Percentiles rank a stretch among this genome's conserved stretches.
phyloP scores from a whole-genome alignment of 768 basidiomycete genomes.

The Inosperma sp. region DNA sequence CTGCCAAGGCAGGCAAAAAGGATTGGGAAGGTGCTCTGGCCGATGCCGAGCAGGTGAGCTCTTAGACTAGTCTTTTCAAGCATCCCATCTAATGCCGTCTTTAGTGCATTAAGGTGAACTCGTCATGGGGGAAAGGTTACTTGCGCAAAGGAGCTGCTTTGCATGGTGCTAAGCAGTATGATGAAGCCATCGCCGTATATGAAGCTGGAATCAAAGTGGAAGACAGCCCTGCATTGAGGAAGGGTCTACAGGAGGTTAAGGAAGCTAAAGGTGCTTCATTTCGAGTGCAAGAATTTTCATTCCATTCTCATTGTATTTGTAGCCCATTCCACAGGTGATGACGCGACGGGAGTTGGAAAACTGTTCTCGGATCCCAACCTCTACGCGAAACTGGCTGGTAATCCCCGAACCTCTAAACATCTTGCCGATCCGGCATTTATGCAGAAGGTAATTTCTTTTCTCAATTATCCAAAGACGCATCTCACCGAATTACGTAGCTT shows the following conservation, averaged over 20 bases:
- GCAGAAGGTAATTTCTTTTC: conserved; percentile 46
- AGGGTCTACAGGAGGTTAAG: conserved; percentile 85
- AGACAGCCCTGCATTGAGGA: conserved; percentile 74
- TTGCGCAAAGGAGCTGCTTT: conserved; percentile 90
- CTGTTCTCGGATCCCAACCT: conserved; percentile 84
- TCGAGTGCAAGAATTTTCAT: neutral
- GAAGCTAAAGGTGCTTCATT: conserved; percentile 65
- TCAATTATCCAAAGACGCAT: conserved; percentile 8
- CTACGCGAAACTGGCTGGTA: conserved; percentile 75
- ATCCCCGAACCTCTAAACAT: conserved; percentile 82
- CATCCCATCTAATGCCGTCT: conserved; percentile 3
- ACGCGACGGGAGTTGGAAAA: conserved; percentile 60
- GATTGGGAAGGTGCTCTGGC: conserved; percentile 70
- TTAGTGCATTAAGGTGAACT: conserved; percentile 75
- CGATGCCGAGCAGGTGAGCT: conserved; percentile 82
- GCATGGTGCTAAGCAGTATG: conserved; percentile 74
- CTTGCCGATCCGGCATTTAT: conserved; percentile 81
- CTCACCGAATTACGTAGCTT: conserved; percentile 37
- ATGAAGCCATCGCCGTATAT: conserved; percentile 82
- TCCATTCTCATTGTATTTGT: conserved; percentile 5
- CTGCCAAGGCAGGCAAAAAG: conserved; percentile 83
- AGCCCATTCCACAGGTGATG: conserved; percentile 40
- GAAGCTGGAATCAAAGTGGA: conserved; percentile 78
- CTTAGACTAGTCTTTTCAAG: neutral
- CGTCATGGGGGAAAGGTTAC: conserved; percentile 86